Evolutionary conservation across 2,329 filamentous ascomycete species (phyloP).

Genomic region (Sporothrix globosa): DNA sequence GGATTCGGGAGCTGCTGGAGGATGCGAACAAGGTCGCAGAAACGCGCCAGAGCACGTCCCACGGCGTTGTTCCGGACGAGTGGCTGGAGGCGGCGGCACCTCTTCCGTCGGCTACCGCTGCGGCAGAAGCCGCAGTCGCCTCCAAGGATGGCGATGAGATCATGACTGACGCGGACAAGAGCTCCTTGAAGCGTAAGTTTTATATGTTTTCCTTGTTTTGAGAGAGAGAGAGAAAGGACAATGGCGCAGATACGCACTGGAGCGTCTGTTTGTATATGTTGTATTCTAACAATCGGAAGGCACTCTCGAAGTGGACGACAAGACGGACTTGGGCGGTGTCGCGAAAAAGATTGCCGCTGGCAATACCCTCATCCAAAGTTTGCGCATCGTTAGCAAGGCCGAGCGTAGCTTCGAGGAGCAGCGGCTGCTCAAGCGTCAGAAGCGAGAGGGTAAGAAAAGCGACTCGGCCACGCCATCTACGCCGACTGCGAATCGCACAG

Average conservation of each 20-base stretch:
- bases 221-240: too few relatives aligned
- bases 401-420: slow-evolving; percentile 75
- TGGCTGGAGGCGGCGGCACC: slow-evolving; percentile 72
- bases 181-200: slow-evolving; percentile 63
- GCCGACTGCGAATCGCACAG: slow-evolving; percentile 54
- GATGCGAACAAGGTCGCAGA: slow-evolving; percentile 73
- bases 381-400: slow-evolving; percentile 65
- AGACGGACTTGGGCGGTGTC: slow-evolving; percentile 14
- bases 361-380: slow-evolving; percentile 49
- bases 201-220: slow-evolving; percentile 26
- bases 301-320: slow-evolving; percentile 49
- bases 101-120: slow-evolving; percentile 36
- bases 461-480: slow-evolving; percentile 53
- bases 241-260: neutral
- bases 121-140: neutral
- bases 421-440: slow-evolving; percentile 68
- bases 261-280: neutral
- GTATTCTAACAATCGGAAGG: slow-evolving; percentile 43
- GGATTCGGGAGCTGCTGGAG: slow-evolving; percentile 73
- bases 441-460: slow-evolving; percentile 61
- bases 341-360: slow-evolving; percentile 52
- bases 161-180: slow-evolving; percentile 46
- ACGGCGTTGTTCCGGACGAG: slow-evolving; percentile 76
- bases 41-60: slow-evolving; percentile 74
- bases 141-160: slow-evolving; percentile 48